Base-by-base conservation (phyloP, 306 rosid species). In the Herpetospermum pedunculosum region DNA sequence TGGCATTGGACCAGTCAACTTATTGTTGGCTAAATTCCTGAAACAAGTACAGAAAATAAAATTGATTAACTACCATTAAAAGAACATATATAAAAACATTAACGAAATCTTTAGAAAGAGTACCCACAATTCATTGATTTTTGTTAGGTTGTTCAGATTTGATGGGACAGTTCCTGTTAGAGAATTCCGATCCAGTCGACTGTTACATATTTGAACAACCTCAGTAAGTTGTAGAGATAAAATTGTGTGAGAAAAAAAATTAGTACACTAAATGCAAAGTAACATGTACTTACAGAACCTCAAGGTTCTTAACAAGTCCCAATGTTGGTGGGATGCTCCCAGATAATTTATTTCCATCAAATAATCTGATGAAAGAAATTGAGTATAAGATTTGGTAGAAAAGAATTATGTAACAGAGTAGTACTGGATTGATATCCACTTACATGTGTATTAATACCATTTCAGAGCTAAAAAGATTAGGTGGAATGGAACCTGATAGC, bases 131-230 rank as follows among this genome's bases (percentile, higher is more conserved):
- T 89, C 96, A 76, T 77, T 84, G 85, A 91, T 52, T 77, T 74
- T 74, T 21, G 80, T 81, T 70, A 94, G 95, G 78, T 85, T 88
- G 71, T 63, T 84, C 84, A 94, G 88, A 85, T 83, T 77, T 68
- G 89, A 52, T 9, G 99, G 92, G 58, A 91, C 90, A 30, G 70
- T 74, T 77, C 96, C 97, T 2, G 79, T 58, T 58, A 94, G 83
- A 57, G 52, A 77, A 82, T 94, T 94, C 83, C 96, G 87, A 81
- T 94, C 99, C 30, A 94, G 97, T 76, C 99, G 97, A 2, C 99
- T 94, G 96, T 82, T 60, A 50, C 77, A 78, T 69, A 76, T 76
- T 59, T 47, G 73, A 82, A 79, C 32, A 35, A 52, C 62, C 63
- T 68, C 37, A 44, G 53, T 74, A 43, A 77, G 29, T 63, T 73